These are phyloP conservation scores for Phellopilus nigrolimitatus DNA, from an alignment of 1,284 basidiomycete genomes.

Conservation along the genomic window DNA sequence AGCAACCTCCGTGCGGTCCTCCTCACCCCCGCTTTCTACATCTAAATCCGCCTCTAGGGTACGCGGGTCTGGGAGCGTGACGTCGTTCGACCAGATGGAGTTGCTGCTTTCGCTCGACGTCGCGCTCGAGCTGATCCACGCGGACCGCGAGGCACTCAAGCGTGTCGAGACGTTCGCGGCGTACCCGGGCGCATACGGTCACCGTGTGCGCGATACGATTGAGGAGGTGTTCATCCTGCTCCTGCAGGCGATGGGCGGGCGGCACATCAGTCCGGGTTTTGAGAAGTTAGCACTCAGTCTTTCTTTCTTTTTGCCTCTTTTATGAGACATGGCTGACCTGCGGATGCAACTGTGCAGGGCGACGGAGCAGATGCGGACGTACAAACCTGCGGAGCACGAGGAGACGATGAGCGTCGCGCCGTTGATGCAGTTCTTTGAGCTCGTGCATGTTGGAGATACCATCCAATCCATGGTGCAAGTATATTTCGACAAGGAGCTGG, in stretches of 20 bases:
- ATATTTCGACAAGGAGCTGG: constrained; percentile 95
- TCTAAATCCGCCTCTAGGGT: constrained; percentile 21
- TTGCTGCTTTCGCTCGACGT: constrained; percentile 88
- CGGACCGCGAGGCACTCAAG: constrained; percentile 86
- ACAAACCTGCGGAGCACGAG: constrained; percentile 81
- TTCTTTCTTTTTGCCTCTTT: neutral
- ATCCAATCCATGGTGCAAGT: constrained; percentile 98
- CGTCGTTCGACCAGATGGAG: constrained; percentile 64
- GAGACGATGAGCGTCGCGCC: constrained; percentile 81
- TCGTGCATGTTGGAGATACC: constrained; percentile 95
- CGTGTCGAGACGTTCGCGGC: constrained; percentile 85
- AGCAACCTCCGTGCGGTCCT: constrained; percentile 12
- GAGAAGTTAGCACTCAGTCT: constrained; percentile 58
- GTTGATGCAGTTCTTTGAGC: constrained; percentile 93
- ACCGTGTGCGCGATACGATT: constrained; percentile 81
- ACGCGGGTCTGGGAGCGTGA: constrained; percentile 24
- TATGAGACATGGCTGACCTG: too few relatives aligned
- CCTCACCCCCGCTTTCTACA: constrained; percentile 12
- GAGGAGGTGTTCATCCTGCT: constrained; percentile 90
- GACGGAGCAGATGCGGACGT: constrained; percentile 80
- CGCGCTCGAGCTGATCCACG: constrained; percentile 89
- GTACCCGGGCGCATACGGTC: constrained; percentile 82
- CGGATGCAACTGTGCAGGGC: constrained; percentile 51
- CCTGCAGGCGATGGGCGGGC: constrained; percentile 71
- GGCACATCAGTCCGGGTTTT: constrained; percentile 87